Base-by-base conservation (phyloP, 768 basidiomycete genomes). In the Termitomyces heimii region DNA sequence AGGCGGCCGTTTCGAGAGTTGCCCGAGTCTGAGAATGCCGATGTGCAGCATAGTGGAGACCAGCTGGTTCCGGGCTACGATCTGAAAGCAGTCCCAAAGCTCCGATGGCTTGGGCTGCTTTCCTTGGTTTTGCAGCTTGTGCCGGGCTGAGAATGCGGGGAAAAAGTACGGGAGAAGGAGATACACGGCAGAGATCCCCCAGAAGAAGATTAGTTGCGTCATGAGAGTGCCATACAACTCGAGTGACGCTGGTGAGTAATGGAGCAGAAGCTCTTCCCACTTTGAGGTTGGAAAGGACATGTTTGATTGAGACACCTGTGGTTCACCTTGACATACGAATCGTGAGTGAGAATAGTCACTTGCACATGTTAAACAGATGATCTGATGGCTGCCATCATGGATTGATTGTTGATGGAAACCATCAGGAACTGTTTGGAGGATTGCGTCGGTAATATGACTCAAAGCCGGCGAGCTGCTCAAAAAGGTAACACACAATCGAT, bases 71-170 rank as follows among this genome's bases (percentile, higher is more conserved):
- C 65, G 58, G 4, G 56, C 44, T 4, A 70, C 69, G 22, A 66
- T 51, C 0, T 29, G 26, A 1, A 71, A 46, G 47, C 69, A 70
- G 31, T 67, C 61, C 56, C 50, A 53, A 9, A 71, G 59, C 37
- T 71, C 69, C 5, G 57, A 44, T 0, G 34, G 51, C 12, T 64
- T 62, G 3, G 69, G 69, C 34, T 67, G 65, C 35, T 69, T 70
- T 18, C 54, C 63, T 47, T 63, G 60, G 18, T 64, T 65, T 40
- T 71, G 69, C 18, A 71, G 54, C 39, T 67, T 68, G 53, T 69
- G 65, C 5, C 60, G 57, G 28, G 58, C 56, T 28, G 68, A 66
- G 55, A 68, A 68, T 10, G 42, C 26, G 50, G 68, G 69, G 26
- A 62, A 60, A 26, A 63, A 29, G 42, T 58, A 61, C 24, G 65